Conservation (phyloP, 305 asterid genomes). For the Solanum hybrid region DNA sequence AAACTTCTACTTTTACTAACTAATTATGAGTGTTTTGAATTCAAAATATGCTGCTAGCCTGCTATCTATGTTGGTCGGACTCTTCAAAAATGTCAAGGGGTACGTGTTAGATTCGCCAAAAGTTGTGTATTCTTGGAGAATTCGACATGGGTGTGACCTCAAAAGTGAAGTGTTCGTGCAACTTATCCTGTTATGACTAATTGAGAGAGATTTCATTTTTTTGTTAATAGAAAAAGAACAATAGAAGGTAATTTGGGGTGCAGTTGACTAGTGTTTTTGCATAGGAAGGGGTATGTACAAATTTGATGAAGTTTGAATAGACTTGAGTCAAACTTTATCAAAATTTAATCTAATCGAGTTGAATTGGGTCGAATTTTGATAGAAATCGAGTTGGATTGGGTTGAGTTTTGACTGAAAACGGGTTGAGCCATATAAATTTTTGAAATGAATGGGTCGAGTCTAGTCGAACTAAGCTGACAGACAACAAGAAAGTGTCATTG, state of each 20-base stretch:
- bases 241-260: not conserved
- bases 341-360: not conserved
- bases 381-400: not conserved
- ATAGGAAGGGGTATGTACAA: not conserved
- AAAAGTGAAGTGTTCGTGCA: not conserved
- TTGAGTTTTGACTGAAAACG: not conserved
- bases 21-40: not conserved
- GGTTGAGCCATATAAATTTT: not conserved
- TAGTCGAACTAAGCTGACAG: not conserved
- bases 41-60: not conserved
- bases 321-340: not conserved
- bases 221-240: not conserved
- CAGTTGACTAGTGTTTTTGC: not conserved
- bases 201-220: not conserved
- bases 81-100: not conserved
- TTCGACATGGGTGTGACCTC: not conserved
- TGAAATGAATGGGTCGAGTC: not conserved
- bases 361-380: not conserved
- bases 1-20: not conserved
- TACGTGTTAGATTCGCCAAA: not conserved
- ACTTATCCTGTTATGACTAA: not conserved
- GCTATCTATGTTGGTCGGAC: not conserved
- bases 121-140: not conserved
- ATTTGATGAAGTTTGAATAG: not conserved
- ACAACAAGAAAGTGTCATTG: not conserved